phyloP scores from a whole-genome alignment of 129 eudicot genomes.

The Artemisia tridentata region DNA sequence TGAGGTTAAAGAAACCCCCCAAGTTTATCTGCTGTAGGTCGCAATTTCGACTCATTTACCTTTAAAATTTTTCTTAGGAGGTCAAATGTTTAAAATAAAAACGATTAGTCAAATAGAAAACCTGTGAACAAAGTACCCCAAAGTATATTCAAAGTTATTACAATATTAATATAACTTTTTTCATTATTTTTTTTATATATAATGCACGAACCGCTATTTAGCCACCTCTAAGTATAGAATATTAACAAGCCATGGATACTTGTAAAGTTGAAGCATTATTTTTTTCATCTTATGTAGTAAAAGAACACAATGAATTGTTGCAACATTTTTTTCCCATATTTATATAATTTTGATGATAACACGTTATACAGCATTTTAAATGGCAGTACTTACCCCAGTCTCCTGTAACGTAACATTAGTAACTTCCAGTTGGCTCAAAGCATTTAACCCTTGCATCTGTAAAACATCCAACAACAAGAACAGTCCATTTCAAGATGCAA shows the following conservation, averaged over 20 bases:
- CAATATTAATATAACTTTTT: not conserved
- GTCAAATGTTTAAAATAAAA: not conserved
- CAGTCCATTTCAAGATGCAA: not conserved
- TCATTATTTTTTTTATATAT: not conserved
- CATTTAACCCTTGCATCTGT: constrained; percentile 73
- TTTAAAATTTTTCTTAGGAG: not conserved
- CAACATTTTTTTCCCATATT: constrained; percentile 1
- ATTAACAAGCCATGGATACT: not conserved
- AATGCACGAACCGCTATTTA: not conserved
- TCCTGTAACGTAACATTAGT: constrained; percentile 38
- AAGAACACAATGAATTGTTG: not conserved
- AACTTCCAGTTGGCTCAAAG: constrained; percentile 58
- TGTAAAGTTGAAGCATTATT: not conserved
- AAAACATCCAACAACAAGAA: constrained; percentile 26
- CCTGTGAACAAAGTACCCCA: not conserved
- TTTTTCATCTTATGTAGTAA: not conserved
- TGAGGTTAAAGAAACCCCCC: not conserved
- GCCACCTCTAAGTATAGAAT: not conserved
- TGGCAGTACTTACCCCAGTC: constrained; percentile 40
- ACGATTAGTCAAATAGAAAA: not conserved
- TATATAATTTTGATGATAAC: not conserved
- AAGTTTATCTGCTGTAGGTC: not conserved
- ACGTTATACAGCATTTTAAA: not conserved
- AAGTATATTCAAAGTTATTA: constrained; percentile 2
- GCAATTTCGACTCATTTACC: not conserved